phyloP scores from a whole-genome alignment of 129 eudicot genomes.

The Flaveria robusta region DNA sequence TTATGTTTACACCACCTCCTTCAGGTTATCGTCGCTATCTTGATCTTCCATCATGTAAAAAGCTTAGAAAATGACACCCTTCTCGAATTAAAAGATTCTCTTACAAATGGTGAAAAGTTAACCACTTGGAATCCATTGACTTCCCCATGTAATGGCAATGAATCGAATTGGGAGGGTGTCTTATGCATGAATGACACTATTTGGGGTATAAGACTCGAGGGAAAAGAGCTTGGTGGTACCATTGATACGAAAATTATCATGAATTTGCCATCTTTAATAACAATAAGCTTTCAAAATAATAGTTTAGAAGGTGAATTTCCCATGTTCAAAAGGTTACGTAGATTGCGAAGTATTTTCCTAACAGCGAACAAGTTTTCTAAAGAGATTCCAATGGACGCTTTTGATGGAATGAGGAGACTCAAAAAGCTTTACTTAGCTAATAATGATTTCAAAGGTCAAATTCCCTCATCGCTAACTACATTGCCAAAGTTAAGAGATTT shows the following conservation, averaged over 20 bases:
- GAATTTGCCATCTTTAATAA: constrained; percentile 38
- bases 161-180: constrained; percentile 58
- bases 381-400: constrained; percentile 42
- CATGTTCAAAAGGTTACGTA: constrained; percentile 27
- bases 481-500: constrained; percentile 63
- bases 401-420: constrained; percentile 54
- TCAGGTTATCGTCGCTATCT: constrained; percentile 20
- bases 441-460: constrained; percentile 48
- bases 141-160: constrained; percentile 49
- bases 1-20: constrained; percentile 7
- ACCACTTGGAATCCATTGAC: constrained; percentile 42
- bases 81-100: constrained; percentile 52
- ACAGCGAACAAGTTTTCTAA: constrained; percentile 61
- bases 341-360: constrained; percentile 50
- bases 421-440: constrained; percentile 62
- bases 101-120: constrained; percentile 39
- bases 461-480: constrained; percentile 52
- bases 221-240: constrained; percentile 52
- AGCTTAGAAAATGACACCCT: constrained; percentile 52
- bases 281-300: constrained; percentile 64
- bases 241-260: constrained; percentile 49
- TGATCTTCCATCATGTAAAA: constrained; percentile 18
- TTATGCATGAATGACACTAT: constrained; percentile 46
- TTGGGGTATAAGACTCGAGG: constrained; percentile 74
- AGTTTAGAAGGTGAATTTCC: constrained; percentile 70